Percentiles rank a stretch among this genome's conserved stretches.
Evolutionary conservation across 2,329 filamentous ascomycete species (phyloP).

Genomic region (Colletotrichum sp.): DNA sequence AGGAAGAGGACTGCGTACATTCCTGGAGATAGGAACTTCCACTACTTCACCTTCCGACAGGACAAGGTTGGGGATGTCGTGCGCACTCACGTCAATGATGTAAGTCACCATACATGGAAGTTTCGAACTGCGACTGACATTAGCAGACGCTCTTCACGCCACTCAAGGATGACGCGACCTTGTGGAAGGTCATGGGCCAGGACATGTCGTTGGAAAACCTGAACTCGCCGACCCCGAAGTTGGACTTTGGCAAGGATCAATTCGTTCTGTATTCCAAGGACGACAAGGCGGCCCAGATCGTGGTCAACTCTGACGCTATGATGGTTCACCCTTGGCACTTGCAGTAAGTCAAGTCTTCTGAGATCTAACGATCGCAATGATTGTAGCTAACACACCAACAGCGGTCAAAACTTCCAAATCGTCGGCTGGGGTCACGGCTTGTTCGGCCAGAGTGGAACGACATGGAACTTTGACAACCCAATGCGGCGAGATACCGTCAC

Average conservation of each 20-base stretch:
- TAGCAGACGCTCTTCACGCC: slow-evolving; percentile 20
- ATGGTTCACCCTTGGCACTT: slow-evolving; percentile 28
- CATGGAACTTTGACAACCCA: slow-evolving; percentile 33
- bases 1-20: slow-evolving; percentile 21
- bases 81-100: slow-evolving; percentile 12
- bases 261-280: slow-evolving; percentile 22
- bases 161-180: slow-evolving; percentile 16
- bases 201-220: slow-evolving; percentile 9
- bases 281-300: slow-evolving; percentile 25
- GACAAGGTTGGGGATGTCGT: slow-evolving; percentile 4
- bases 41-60: slow-evolving; percentile 18
- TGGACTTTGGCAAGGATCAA: slow-evolving; percentile 17
- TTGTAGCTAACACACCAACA: neutral
- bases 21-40: slow-evolving; percentile 19
- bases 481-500: slow-evolving; percentile 50
- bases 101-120: neutral
- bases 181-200: slow-evolving; percentile 13
- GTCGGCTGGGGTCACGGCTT: slow-evolving; percentile 34
- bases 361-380: neutral
- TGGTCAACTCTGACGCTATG: slow-evolving; percentile 26
- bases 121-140: accelerated
- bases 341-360: slow-evolving; percentile 13
- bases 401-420: slow-evolving; percentile 59
- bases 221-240: slow-evolving; percentile 2
- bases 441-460: slow-evolving; percentile 32